A percentile compares a stretch with the other conserved stretches of the same genome.
Conservation (phyloP, 2,329 filamentous ascomycete genomes). For the Hyphodiscus sp. region DNA sequence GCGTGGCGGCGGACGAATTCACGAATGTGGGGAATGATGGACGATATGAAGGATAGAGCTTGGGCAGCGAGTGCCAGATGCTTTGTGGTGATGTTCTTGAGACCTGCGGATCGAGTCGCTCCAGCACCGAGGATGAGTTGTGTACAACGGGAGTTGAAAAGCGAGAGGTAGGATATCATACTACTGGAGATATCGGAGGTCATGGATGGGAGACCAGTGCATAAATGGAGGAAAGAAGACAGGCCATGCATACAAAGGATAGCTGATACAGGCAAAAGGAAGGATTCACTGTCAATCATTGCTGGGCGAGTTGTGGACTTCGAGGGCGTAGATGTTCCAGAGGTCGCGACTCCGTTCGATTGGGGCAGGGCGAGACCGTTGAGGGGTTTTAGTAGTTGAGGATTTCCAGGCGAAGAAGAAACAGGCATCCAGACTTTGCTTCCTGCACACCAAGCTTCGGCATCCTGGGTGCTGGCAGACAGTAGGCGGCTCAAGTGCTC, state of each 20-base stretch:
- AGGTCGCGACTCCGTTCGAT: constrained; percentile 35
- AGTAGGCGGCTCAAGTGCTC: constrained; percentile 58
- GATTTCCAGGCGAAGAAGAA: constrained; percentile 17
- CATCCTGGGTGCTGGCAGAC: constrained; percentile 64
- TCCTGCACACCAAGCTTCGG: constrained; percentile 57
- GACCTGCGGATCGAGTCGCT: constrained; percentile 77
- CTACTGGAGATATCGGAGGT: constrained; percentile 73
- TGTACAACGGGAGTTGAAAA: constrained; percentile 95
- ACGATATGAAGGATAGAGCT: constrained; percentile 78
- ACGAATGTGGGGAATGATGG: constrained; percentile 80
- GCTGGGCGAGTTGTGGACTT: constrained; percentile 67
- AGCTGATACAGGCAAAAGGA: constrained; percentile 78
- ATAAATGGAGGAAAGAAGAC: constrained; percentile 74
- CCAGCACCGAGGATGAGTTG: constrained; percentile 94
- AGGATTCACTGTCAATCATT: constrained; percentile 75
- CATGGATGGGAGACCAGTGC: constrained; percentile 82
- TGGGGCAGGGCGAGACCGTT: constrained; percentile 6
- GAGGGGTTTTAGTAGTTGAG: constrained; percentile 2
- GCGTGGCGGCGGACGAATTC: constrained; percentile 81
- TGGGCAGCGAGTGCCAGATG: constrained; percentile 90
- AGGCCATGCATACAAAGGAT: constrained; percentile 75
- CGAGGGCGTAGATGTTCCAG: constrained; percentile 20
- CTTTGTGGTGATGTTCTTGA: constrained; percentile 95
- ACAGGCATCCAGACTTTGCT: constrained; percentile 50
- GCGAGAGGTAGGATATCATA: constrained; percentile 77